These are phyloP conservation scores for Pythium folliculosum DNA, from an alignment of 352 stramenopile genomes.

Conservation along the genomic window DNA sequence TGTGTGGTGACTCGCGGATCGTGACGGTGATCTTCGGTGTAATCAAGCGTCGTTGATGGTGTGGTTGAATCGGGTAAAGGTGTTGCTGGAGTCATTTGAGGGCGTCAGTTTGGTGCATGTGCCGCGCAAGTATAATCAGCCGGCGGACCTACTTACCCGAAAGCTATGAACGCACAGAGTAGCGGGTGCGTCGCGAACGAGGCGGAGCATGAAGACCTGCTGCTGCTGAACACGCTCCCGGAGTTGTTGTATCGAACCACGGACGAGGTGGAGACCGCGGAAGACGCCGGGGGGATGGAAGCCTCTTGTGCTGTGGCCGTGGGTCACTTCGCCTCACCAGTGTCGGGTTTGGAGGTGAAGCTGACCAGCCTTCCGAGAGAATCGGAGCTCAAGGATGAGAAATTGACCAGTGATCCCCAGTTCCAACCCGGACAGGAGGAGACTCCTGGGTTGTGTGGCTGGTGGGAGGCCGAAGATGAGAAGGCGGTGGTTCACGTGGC, in stretches of 20 bases:
- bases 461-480: too few relatives aligned
- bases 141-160: conserved; percentile 5
- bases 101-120: conserved; percentile 8
- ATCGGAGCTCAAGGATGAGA: too few relatives aligned
- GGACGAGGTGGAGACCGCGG: too few relatives aligned
- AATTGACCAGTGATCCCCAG: too few relatives aligned
- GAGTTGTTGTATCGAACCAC: not conserved
- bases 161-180: not conserved
- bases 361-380: too few relatives aligned
- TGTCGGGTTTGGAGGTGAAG: too few relatives aligned
- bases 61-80: not conserved
- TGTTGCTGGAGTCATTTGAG: not conserved
- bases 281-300: too few relatives aligned
- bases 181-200: not conserved
- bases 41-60: conserved; percentile 5
- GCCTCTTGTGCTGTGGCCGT: too few relatives aligned
- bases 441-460: too few relatives aligned
- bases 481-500: too few relatives aligned
- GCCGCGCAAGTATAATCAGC: conserved; percentile 4
- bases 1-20: conserved; percentile 15
- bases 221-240: conserved; percentile 4
- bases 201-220: conserved; percentile 11
- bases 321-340: too few relatives aligned
- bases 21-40: conserved; percentile 9
- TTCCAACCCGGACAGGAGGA: too few relatives aligned